These are phyloP conservation scores for Xylaria sp. DNA, from an alignment of 2,329 filamentous ascomycete species.

Conservation along the genomic window DNA sequence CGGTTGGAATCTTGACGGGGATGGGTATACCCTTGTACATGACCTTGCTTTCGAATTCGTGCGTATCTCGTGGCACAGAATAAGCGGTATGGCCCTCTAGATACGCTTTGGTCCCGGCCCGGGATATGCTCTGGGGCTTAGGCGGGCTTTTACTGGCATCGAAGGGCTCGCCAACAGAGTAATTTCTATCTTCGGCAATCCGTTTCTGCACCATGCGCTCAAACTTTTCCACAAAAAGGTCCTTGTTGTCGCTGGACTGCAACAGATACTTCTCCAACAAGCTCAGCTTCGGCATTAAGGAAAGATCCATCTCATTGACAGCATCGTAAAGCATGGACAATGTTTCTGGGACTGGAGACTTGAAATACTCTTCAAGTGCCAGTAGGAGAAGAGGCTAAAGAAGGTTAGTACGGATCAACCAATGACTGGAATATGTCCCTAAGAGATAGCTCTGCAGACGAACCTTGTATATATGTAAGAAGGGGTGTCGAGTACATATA, in stretches of 20 bases:
- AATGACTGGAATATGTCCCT: neutral
- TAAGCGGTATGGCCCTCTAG: conserved; percentile 70
- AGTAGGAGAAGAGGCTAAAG: conserved; percentile 81
- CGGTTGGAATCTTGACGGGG: conserved; percentile 93
- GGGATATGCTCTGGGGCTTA: conserved; percentile 56
- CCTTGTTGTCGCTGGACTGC: conserved; percentile 89
- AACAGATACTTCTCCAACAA: conserved; percentile 84
- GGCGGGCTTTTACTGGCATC: conserved; percentile 57
- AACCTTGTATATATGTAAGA: conserved; percentile 98
- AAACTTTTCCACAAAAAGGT: conserved; percentile 97
- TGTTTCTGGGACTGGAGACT: conserved; percentile 85
- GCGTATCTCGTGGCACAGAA: conserved; percentile 86
- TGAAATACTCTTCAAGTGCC: conserved; percentile 96
- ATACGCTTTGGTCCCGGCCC: conserved; percentile 67
- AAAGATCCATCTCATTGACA: conserved; percentile 96
- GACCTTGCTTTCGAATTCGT: conserved; percentile 95
- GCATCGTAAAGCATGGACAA: conserved; percentile 87
- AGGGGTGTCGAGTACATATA: conserved; percentile 96
- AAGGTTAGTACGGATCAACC: conserved; percentile 26
- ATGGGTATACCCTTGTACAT: conserved; percentile 97
- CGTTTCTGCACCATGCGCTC: conserved; percentile 90
- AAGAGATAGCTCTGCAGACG: conserved; percentile 35
- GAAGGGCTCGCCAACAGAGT: conserved; percentile 49
- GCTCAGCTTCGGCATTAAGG: conserved; percentile 85
- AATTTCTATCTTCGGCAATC: conserved; percentile 67